phyloP scores from a whole-genome alignment of 768 basidiomycete genomes.

The Suillus tomentosus region DNA sequence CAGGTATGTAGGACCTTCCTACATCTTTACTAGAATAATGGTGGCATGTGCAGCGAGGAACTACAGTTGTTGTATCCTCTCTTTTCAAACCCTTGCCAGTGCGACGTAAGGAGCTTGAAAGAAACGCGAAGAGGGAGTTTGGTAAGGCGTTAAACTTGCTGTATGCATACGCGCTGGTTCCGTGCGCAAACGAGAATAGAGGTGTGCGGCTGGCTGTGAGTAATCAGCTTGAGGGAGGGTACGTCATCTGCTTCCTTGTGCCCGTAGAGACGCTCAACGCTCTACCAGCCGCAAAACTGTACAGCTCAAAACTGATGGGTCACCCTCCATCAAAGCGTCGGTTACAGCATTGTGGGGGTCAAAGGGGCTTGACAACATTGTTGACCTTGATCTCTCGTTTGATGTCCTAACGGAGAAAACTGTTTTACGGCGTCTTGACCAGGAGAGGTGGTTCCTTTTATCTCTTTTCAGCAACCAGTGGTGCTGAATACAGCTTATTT shows the following conservation, averaged over 20 bases:
- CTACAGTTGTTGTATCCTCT: slow-evolving; percentile 70
- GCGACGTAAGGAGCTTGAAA: slow-evolving; percentile 85
- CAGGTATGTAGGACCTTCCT: slow-evolving; percentile 53
- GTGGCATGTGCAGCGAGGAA: slow-evolving; percentile 69
- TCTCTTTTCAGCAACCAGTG: background rate
- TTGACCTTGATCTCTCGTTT: slow-evolving; percentile 72
- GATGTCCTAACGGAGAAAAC: slow-evolving; percentile 65
- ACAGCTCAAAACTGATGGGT: slow-evolving; percentile 75
- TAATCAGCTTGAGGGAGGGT: slow-evolving; percentile 75
- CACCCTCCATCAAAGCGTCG: slow-evolving; percentile 59
- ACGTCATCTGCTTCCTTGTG: slow-evolving; percentile 25
- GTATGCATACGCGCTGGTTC: slow-evolving; percentile 87
- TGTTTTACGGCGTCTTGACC: slow-evolving; percentile 21
- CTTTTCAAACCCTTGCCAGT: slow-evolving; percentile 87
- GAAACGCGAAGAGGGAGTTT: slow-evolving; percentile 89
- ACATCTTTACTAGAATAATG: background rate
- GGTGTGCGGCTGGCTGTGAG: slow-evolving; percentile 75
- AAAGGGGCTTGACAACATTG: slow-evolving; percentile 72
- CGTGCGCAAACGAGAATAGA: slow-evolving; percentile 56
- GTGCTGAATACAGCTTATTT: slow-evolving; percentile 9
- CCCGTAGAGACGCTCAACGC: slow-evolving; percentile 8
- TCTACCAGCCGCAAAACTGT: slow-evolving; percentile 56
- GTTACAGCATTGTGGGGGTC: slow-evolving; percentile 83
- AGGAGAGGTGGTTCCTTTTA: slow-evolving; percentile 24
- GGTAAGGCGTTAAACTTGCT: slow-evolving; percentile 80